These are phyloP conservation scores for Backusella macrospora DNA, from an alignment of 192 early-diverging fungal species.

Conservation along the genomic window DNA sequence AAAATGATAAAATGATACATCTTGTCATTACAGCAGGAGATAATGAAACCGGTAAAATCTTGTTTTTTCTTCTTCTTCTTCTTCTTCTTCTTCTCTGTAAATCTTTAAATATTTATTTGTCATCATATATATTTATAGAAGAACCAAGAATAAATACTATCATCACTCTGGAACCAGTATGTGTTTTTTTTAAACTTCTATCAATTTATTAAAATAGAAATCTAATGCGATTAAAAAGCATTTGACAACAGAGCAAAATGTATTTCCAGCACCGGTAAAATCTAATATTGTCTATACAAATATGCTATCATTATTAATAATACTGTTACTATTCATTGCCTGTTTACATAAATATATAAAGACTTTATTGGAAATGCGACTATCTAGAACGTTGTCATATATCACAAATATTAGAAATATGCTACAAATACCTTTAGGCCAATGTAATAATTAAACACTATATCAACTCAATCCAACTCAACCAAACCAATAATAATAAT, in stretches of 20 bases:
- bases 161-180: constrained; percentile 6
- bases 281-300: background rate
- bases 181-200: background rate
- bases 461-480: background rate
- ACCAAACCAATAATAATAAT: background rate
- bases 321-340: background rate
- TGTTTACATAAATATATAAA: background rate
- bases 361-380: constrained; percentile 10
- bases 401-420: constrained; percentile 5
- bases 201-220: background rate
- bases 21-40: constrained; percentile 11
- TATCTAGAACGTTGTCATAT: background rate
- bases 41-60: background rate
- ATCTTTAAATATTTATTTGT: background rate
- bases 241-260: background rate
- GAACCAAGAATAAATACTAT: constrained; percentile 14
- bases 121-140: background rate
- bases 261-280: background rate
- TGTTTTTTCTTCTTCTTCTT: background rate
- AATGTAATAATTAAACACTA: background rate
- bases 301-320: background rate
- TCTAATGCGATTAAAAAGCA: background rate
- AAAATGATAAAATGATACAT: constrained; percentile 24
- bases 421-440: background rate
- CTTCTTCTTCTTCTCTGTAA: background rate